A percentile compares a stretch with the other conserved stretches of the same genome.
Evolutionary conservation across 2,329 filamentous ascomycete genomes (phyloP).

Genomic region (Beauveria sp.): DNA sequence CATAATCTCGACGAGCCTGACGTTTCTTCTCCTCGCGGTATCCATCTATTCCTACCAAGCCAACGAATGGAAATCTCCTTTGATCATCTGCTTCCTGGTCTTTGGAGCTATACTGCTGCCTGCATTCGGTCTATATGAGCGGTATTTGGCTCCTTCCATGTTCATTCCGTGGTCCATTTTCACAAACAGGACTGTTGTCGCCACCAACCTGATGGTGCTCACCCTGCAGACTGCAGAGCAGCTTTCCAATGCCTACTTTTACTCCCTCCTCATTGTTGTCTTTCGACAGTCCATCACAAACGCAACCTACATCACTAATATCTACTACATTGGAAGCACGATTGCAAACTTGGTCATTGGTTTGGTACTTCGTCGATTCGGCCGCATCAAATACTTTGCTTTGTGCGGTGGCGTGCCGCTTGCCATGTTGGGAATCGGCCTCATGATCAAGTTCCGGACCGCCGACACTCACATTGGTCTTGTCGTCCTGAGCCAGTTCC

Average conservation of each 20-base stretch:
- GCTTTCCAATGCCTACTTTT: constrained; percentile 32
- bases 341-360: constrained; percentile 24
- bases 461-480: constrained; percentile 42
- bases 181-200: constrained; percentile 29
- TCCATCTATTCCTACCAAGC: constrained; percentile 41
- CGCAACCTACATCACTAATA: constrained; percentile 31
- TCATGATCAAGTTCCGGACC: constrained; percentile 54
- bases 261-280: constrained; percentile 31
- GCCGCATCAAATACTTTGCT: constrained; percentile 25
- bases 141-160: constrained; percentile 29
- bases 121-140: constrained; percentile 31
- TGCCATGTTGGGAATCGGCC: constrained; percentile 45
- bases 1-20: constrained; percentile 52
- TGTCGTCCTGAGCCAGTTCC: constrained; percentile 53
- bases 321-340: constrained; percentile 29
- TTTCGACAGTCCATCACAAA: constrained; percentile 28
- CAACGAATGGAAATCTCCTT: constrained; percentile 31
- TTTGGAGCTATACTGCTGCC: constrained; percentile 29
- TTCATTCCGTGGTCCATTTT: constrained; percentile 29
- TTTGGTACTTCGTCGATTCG: constrained; percentile 20
- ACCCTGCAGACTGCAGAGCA: constrained; percentile 29
- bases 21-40: constrained; percentile 61
- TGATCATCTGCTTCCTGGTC: constrained; percentile 34
- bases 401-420: constrained; percentile 39
- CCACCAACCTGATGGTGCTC: constrained; percentile 27